Evolutionary conservation across 1,284 basidiomycete genomes (phyloP).

Genomic region (Albatrellus sp.): DNA sequence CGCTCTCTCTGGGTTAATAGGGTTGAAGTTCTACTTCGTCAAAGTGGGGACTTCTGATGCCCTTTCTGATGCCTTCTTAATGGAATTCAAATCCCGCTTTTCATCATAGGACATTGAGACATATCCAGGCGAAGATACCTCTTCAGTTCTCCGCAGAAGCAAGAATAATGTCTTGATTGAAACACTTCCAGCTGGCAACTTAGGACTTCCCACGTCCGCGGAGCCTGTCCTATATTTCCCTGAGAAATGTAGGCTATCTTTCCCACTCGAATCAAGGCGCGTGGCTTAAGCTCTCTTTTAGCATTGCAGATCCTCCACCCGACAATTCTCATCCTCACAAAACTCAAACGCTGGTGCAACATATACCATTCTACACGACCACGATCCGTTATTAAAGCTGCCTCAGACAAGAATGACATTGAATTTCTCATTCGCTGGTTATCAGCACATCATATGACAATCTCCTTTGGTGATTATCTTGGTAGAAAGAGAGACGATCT

Average conservation of each 20-base stretch:
- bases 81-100: neutral
- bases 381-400: conserved; percentile 17
- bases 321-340: conserved; percentile 20
- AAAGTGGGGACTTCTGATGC: conserved; percentile 11
- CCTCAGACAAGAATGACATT: conserved; percentile 15
- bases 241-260: too few relatives aligned
- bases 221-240: too few relatives aligned
- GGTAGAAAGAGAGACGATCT: conserved; percentile 19
- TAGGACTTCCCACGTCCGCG: conserved; percentile 16
- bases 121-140: conserved; percentile 7
- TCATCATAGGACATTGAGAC: neutral
- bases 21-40: conserved; percentile 20
- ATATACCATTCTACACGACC: conserved; percentile 16
- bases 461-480: conserved; percentile 18
- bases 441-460: conserved; percentile 12
- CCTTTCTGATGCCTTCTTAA: neutral
- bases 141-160: conserved; percentile 10
- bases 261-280: too few relatives aligned
- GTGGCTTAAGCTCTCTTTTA: too few relatives aligned
- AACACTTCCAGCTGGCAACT: conserved; percentile 16
- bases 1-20: conserved; percentile 10
- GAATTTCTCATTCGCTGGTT: conserved; percentile 20
- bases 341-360: conserved; percentile 22
- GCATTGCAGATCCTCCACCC: conserved; percentile 20
- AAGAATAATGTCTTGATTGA: conserved; percentile 20